phyloP scores from a whole-genome alignment of 768 basidiomycete species.

The Leucocoprinus leucothites region DNA sequence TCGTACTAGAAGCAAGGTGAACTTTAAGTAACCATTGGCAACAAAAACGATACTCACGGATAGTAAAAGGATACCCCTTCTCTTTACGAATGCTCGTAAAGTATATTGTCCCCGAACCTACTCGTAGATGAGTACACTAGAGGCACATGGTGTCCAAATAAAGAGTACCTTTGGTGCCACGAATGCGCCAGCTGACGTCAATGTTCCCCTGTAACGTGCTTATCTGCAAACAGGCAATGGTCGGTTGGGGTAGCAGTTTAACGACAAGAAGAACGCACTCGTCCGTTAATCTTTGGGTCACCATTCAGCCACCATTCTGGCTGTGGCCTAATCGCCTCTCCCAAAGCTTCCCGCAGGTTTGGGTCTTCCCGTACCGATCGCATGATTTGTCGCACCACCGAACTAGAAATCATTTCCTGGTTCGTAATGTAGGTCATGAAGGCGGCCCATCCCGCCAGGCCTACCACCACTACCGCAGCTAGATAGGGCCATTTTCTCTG shows the following conservation, averaged over 20 bases:
- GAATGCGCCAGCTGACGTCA: slow-evolving; percentile 73
- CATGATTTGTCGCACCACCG: slow-evolving; percentile 66
- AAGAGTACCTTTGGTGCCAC: slow-evolving; percentile 61
- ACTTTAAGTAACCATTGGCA: background rate
- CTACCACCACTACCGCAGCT: slow-evolving; percentile 45
- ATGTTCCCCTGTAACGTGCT: slow-evolving; percentile 74
- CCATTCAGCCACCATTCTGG: slow-evolving; percentile 77
- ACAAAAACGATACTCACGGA: slow-evolving; percentile 46
- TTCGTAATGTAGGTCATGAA: slow-evolving; percentile 73
- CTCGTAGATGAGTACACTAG: background rate
- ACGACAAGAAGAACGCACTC: slow-evolving; percentile 40
- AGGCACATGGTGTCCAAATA: background rate
- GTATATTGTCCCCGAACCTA: slow-evolving; percentile 74
- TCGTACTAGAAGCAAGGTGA: slow-evolving; percentile 40
- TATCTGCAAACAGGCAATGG: slow-evolving; percentile 48
- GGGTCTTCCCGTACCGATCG: slow-evolving; percentile 52
- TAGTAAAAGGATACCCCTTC: slow-evolving; percentile 68
- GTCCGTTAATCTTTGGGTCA: slow-evolving; percentile 66
- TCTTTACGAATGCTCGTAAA: slow-evolving; percentile 80
- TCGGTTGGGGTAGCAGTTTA: too few relatives aligned
- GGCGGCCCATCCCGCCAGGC: slow-evolving; percentile 60
- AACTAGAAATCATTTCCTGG: slow-evolving; percentile 74
- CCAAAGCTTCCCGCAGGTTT: slow-evolving; percentile 50
- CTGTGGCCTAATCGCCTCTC: slow-evolving; percentile 62
- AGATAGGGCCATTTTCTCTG: slow-evolving; percentile 59